Base-by-base conservation (phyloP, 1,284 basidiomycete genomes). In the Coniophora puteana region DNA sequence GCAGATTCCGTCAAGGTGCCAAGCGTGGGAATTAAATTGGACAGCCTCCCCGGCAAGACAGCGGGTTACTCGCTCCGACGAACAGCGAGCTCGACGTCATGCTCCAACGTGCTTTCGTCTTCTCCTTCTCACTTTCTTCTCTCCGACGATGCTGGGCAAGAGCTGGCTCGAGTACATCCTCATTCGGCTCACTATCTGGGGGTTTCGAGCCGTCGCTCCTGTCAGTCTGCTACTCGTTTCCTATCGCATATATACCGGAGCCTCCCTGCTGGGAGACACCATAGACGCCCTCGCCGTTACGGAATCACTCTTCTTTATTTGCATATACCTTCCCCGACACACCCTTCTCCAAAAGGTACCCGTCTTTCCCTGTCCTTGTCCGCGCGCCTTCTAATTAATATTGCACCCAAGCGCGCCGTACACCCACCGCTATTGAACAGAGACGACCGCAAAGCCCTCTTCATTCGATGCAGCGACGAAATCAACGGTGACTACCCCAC, bases 141-240 rank as follows among this genome's bases (percentile, higher is more conserved):
- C 34, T 36, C 31, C 18, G 29, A 32, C 36, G 36, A 75, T 76
- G 72, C 59, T 74, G 36, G 69, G 71, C 14, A 64, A 63, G 46
- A 74, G 64, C 34, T 43, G 66, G 22, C 60, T 64, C 1, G 78
- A 81, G 60, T 78, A 76, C 53, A 46, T 78, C 47, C 72, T 75
- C 53, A 80, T 83, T 40, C 66, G 65, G 31, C 33, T 54, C 10
- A 65, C 59, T 23, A 80, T 83, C 44, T 30, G 60, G n/a, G 51
- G 41, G 12, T 64, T 83, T 16, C 75, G 68, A 14, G 62, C 69
- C 41, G 50, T 82, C 24, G 65, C 72, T 0, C 78, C 78, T 14
- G 51, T 68, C 38, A 75, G 76, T 55, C 50, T 72, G 16, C 10
- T 60, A 13, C 75, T 73, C 44, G 54, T 72, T 20, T 44, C n/a